These are phyloP conservation scores for Cyclocybe aegerita DNA, from an alignment of 768 basidiomycete genomes.

Conservation along the genomic window DNA sequence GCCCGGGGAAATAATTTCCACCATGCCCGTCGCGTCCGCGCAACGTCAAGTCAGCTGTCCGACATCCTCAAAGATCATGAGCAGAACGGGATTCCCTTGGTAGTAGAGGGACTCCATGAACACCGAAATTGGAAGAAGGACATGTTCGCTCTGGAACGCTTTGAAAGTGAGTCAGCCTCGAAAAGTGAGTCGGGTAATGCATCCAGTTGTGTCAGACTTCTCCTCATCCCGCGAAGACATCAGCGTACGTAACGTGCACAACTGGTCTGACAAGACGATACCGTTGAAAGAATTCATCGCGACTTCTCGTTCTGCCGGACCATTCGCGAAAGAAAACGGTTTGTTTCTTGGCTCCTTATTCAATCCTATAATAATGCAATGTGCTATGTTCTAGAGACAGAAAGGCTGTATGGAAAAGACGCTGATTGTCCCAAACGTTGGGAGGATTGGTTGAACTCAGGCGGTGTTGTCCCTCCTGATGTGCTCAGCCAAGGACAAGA, in stretches of 20 bases:
- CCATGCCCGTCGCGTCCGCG: conserved; percentile 31
- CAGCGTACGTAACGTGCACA: conserved; percentile 61
- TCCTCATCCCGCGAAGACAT: conserved; percentile 39
- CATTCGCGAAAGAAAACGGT: conserved; percentile 41
- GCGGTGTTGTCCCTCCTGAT: conserved; percentile 46
- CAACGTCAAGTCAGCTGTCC: conserved; percentile 34
- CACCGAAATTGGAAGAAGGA: conserved; percentile 52
- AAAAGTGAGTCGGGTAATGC: conserved; percentile 7
- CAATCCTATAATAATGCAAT: not conserved
- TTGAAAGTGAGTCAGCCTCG: conserved; percentile 31
- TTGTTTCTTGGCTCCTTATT: not conserved
- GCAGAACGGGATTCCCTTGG: conserved; percentile 52
- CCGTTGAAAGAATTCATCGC: conserved; percentile 53
- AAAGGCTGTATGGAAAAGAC: conserved; percentile 79
- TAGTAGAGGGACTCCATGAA: conserved; percentile 62
- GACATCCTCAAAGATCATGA: conserved; percentile 47
- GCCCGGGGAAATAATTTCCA: conserved; percentile 21
- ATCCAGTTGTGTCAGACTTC: not conserved
- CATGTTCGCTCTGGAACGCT: conserved; percentile 57
- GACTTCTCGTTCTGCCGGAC: conserved; percentile 33
- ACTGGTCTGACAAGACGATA: conserved; percentile 53
- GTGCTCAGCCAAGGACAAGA: conserved; percentile 52
- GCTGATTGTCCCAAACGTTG: conserved; percentile 65
- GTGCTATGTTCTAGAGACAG: conserved; percentile 40
- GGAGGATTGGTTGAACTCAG: conserved; percentile 56